These are phyloP conservation scores for Verbascum thapsus DNA, from an alignment of 257 asterid genomes.

Conservation along the genomic window DNA sequence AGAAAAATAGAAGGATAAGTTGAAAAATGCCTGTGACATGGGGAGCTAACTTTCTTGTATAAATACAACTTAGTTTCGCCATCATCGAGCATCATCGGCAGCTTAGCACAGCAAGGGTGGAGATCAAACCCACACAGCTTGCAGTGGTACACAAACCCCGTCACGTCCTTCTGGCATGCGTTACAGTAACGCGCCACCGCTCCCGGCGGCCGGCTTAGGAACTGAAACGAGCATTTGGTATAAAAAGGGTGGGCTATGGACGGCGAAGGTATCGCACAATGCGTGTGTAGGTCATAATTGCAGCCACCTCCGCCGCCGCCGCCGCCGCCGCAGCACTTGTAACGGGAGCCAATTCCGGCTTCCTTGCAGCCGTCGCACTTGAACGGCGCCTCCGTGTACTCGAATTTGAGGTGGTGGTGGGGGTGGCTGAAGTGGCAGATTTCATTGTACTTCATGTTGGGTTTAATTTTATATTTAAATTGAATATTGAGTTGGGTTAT, in stretches of 20 bases:
- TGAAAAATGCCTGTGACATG: conserved; percentile 60
- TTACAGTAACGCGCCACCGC: conserved; percentile 75
- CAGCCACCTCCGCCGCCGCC: conserved; percentile 36
- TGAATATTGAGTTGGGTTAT: neutral
- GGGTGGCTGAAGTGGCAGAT: conserved; percentile 86
- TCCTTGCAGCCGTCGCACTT: conserved; percentile 98
- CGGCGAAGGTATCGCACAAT: conserved; percentile 72
- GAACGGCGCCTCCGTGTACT: conserved; percentile 75
- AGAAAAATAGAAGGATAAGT: too few relatives aligned
- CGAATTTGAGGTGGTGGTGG: conserved; percentile 68
- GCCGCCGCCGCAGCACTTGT: conserved; percentile 50
- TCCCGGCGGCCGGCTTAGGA: conserved; percentile 76
- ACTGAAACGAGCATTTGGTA: conserved; percentile 76
- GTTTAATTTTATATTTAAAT: too few relatives aligned
- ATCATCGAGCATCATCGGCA: conserved; percentile 81
- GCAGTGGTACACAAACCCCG: conserved; percentile 94
- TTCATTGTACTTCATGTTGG: conserved; percentile 71
- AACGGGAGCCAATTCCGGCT: conserved; percentile 84
- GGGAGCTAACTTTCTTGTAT: conserved; percentile 57
- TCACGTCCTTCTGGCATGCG: conserved; percentile 85
- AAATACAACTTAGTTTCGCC: conserved; percentile 72
- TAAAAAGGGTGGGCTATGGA: conserved; percentile 82
- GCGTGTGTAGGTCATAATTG: conserved; percentile 83
- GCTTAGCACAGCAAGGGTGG: conserved; percentile 96
- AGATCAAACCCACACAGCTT: conserved; percentile 81